phyloP scores from a whole-genome alignment of 768 basidiomycete genomes.

The Boletus pseudo-olivaceus region DNA sequence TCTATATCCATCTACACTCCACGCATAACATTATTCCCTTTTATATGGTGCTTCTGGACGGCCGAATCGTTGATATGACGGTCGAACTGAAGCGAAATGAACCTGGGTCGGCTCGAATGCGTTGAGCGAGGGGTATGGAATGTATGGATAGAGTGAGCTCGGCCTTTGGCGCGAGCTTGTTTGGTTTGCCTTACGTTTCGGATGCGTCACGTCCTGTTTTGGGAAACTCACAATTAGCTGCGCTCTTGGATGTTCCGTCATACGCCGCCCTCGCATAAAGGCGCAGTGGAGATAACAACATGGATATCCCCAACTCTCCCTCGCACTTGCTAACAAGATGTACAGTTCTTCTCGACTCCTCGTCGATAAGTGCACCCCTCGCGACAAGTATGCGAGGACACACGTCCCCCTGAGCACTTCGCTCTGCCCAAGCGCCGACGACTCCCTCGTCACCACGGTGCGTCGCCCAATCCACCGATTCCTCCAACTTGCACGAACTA shows the following conservation, averaged over 20 bases:
- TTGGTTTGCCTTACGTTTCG: conserved; percentile 26
- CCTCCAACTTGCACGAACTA: neutral
- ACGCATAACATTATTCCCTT: conserved; percentile 2
- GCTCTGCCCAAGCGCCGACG: conserved; percentile 27
- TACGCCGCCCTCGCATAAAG: conserved; percentile 22
- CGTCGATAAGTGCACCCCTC: conserved; percentile 34
- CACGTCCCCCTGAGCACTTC: conserved; percentile 27
- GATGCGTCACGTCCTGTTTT: conserved; percentile 3
- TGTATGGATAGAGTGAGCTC: conserved; percentile 10
- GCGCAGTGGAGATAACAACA: conserved; percentile 1
- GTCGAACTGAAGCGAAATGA: conserved; percentile 21
- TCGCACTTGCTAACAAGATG: conserved; percentile 9
- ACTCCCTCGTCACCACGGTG: conserved; percentile 24
- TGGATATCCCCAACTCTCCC: neutral
- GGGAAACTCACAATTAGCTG: conserved; percentile 18
- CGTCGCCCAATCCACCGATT: neutral
- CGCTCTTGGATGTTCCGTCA: conserved; percentile 12
- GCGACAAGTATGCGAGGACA: conserved; percentile 32
- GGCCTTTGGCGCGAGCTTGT: conserved; percentile 2
- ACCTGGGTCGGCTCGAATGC: neutral
- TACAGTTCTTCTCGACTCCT: conserved; percentile 26
- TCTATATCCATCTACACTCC: conserved; percentile 27
- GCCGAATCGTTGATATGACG: conserved; percentile 14
- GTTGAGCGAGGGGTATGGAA: neutral
- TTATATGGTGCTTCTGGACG: conserved; percentile 12